A percentile compares a stretch with the other conserved stretches of the same genome.
These are phyloP conservation scores for Fusarium nematophilum DNA, from an alignment of 2,329 filamentous ascomycete genomes.

Conservation along the genomic window DNA sequence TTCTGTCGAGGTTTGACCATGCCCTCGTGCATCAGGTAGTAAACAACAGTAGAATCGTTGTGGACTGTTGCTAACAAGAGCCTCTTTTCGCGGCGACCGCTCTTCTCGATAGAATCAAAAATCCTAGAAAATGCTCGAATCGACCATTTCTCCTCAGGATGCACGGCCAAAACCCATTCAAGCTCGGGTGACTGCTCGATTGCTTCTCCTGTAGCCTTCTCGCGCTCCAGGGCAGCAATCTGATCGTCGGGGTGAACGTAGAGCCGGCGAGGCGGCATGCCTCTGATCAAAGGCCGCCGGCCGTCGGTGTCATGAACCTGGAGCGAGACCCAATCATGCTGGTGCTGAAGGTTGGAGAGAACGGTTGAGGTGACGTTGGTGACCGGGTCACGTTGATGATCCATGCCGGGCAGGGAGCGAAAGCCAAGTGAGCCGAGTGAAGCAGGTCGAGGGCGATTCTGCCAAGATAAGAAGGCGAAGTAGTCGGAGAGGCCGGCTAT, in stretches of 20 bases:
- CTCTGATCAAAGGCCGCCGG: constrained; percentile 73
- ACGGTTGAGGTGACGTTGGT: constrained; percentile 58
- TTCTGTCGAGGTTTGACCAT: constrained; percentile 89
- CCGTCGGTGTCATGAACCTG: constrained; percentile 61
- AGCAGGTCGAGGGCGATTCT: background rate
- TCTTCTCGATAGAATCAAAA: constrained; percentile 71
- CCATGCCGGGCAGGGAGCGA: constrained; percentile 23
- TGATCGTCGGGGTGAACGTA: constrained; percentile 89
- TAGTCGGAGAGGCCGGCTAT: background rate
- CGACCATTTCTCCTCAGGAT: constrained; percentile 79
- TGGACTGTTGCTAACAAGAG: constrained; percentile 80
- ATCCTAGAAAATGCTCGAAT: constrained; percentile 73
- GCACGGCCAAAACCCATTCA: constrained; percentile 83
- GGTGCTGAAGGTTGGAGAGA: constrained; percentile 76
- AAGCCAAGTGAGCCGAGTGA: constrained; percentile 6
- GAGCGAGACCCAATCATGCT: constrained; percentile 79
- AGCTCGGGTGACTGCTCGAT: constrained; percentile 64
- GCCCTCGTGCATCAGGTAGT: constrained; percentile 88
- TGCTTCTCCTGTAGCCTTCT: constrained; percentile 59
- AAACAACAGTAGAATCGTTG: constrained; percentile 84
- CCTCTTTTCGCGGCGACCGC: constrained; percentile 69
- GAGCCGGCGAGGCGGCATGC: constrained; percentile 76
- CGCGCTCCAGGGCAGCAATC: constrained; percentile 74
- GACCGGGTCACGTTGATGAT: constrained; percentile 24
- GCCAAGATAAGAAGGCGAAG: constrained; percentile 6